Base-by-base conservation (phyloP, 2,329 filamentous ascomycete species). In the Phaeosphaeria sp. region DNA sequence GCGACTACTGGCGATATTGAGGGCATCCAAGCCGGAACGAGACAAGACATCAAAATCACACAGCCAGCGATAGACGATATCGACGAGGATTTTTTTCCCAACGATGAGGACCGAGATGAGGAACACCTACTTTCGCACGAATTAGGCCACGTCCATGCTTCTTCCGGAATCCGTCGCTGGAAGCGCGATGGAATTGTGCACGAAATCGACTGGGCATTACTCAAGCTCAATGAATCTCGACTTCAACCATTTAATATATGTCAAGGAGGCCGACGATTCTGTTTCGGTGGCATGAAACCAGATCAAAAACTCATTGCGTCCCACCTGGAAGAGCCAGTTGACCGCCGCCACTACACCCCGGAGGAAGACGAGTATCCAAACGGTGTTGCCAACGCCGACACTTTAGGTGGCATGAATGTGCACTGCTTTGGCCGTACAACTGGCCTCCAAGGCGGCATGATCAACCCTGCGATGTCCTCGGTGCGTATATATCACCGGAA, bases 191-290 rank as follows among this genome's bases (percentile, higher is more conserved):
- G 89, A 4, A 80, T 96, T 22, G 82, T 91, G 6, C 94, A 97
- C 73, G 94, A 98, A 76, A 93, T 98, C 46, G 94, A 98, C 76
- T 98, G 94, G 94, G 93, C 93, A 0, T 81, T 98, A 2, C 93
- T 98, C 67, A 87, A 91, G 65, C 91, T 98, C 62, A 82, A 89
- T 11, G 82, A 89, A 3, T 84, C 89, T 11, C 87, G 94, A 1
- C 80, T 89, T 15, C 91, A 94, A 2, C 81, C 85, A 0, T 84
- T 87, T 58, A 97, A 97, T 67, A 78, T 86, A 11, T 89, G 97
- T 21, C 86, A 86, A 59, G 83, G 80, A 23, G 82, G 79, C 42
- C 73, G 69, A 30, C 77, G 78, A 49, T 81, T 73, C 56, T 76
- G 71, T 52, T 56, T 73, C 22, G 62, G 63, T 21, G 46, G 41